Percentiles rank a stretch among this genome's conserved stretches.
These are phyloP conservation scores for Clarireedia hainanense DNA, from an alignment of 2,329 filamentous ascomycete species.

Conservation along the genomic window DNA sequence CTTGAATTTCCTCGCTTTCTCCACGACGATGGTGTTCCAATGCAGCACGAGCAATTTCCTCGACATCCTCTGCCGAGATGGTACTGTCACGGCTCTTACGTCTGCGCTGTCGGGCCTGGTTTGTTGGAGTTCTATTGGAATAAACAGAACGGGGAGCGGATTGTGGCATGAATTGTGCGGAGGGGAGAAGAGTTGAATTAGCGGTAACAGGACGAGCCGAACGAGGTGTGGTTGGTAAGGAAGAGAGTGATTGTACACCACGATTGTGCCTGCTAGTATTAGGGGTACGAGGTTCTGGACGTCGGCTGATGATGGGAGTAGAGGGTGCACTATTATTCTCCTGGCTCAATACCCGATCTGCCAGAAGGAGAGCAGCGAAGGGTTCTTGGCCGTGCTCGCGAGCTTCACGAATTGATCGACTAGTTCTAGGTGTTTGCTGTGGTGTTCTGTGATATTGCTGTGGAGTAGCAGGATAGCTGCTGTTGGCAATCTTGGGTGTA, in stretches of 20 bases:
- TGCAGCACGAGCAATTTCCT: conserved; percentile 47
- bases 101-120: conserved; percentile 42
- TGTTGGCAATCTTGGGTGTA: conserved; percentile 42
- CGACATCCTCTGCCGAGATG: conserved; percentile 59
- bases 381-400: conserved; percentile 49
- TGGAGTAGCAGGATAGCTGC: conserved; percentile 32
- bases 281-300: conserved; percentile 36
- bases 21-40: conserved; percentile 28
- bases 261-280: conserved; percentile 54
- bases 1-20: conserved; percentile 55
- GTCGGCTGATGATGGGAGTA: conserved; percentile 43
- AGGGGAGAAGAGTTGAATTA: conserved; percentile 49
- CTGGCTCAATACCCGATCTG: conserved; percentile 69
- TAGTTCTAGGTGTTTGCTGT: conserved; percentile 42
- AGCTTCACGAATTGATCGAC: conserved; percentile 28
- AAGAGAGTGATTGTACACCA: conserved; percentile 76
- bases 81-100: conserved; percentile 77
- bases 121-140: conserved; percentile 11
- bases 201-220: conserved; percentile 39
- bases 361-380: conserved; percentile 61
- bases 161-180: conserved; percentile 53
- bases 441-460: conserved; percentile 39
- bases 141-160: conserved; percentile 45
- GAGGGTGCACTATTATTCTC: conserved; percentile 68
- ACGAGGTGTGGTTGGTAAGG: conserved; percentile 68